These are phyloP conservation scores for Phellinidium pouzarii DNA, from an alignment of 1,284 basidiomycete species.

Conservation along the genomic window DNA sequence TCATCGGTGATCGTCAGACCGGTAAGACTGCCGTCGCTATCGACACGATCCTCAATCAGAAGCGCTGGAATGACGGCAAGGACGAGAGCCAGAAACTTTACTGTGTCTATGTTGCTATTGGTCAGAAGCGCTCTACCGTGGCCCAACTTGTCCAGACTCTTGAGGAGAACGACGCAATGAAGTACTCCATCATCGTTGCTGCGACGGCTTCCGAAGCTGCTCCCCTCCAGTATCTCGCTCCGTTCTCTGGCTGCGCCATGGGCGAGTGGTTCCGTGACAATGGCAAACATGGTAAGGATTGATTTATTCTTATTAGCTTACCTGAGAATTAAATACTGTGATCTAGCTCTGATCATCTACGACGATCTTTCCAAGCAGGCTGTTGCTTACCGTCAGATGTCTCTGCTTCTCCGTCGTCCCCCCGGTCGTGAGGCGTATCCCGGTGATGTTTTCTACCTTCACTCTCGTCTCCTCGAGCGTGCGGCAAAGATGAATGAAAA, in stretches of 20 bases:
- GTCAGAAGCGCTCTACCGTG: constrained; percentile 99
- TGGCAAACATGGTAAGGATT: constrained; percentile 77
- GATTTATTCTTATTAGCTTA: constrained; percentile 2
- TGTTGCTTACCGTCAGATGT: constrained; percentile 99
- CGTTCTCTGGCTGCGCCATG: constrained; percentile 99
- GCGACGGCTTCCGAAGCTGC: constrained; percentile 99
- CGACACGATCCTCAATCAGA: constrained; percentile 99
- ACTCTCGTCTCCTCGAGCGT: constrained; percentile 99
- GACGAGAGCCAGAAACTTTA: constrained; percentile 98
- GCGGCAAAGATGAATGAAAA: constrained; percentile 99
- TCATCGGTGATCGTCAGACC: constrained; percentile 99
- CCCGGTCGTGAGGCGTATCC: constrained; percentile 99
- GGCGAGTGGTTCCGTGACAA: constrained; percentile 99
- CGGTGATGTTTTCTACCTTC: constrained; percentile 99
- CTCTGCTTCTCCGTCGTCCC: constrained; percentile 97
- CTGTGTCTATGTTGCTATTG: constrained; percentile 99
- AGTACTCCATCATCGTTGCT: constrained; percentile 98
- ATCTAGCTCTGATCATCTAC: constrained; percentile 90
- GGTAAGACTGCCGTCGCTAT: constrained; percentile 99
- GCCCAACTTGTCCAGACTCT: constrained; percentile 99
- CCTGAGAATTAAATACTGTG: constrained; percentile 20
- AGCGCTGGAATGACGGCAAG: constrained; percentile 96
- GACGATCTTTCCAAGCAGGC: constrained; percentile 99
- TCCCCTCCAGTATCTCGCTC: constrained; percentile 97
- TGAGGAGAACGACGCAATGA: constrained; percentile 99